Evolutionary conservation across 2,329 filamentous ascomycete genomes (phyloP).

Genomic region (Metarhizium rileyi): DNA sequence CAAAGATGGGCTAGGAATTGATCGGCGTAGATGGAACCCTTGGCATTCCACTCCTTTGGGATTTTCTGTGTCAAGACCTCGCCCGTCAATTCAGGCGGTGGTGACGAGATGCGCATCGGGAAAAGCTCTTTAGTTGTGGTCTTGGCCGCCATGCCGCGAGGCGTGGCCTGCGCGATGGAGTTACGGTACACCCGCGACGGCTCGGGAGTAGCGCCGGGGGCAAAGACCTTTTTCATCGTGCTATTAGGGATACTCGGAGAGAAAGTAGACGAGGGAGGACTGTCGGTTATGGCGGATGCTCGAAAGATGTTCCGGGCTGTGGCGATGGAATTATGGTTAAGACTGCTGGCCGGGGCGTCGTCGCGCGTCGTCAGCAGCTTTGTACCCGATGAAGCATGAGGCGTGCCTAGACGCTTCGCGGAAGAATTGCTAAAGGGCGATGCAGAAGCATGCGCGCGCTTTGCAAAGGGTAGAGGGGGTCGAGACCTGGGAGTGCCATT

Average conservation of each 20-base stretch:
- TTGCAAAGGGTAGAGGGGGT: slow-evolving; percentile 33
- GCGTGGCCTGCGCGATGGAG: slow-evolving; percentile 35
- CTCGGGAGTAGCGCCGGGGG: slow-evolving; percentile 34
- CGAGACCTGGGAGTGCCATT: slow-evolving; percentile 29
- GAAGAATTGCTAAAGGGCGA: slow-evolving; percentile 22
- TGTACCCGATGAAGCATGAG: slow-evolving; percentile 27
- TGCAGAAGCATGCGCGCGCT: slow-evolving; percentile 29
- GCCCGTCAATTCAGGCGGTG: slow-evolving; percentile 45
- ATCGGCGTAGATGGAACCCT: slow-evolving; percentile 49
- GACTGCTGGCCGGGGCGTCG: slow-evolving; percentile 24
- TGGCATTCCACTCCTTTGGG: slow-evolving; percentile 40
- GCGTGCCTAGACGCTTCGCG: slow-evolving; percentile 27
- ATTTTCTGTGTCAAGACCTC: slow-evolving; percentile 44
- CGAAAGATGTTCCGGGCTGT: slow-evolving; percentile 33
- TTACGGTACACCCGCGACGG: slow-evolving; percentile 33
- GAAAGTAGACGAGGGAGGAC: slow-evolving; percentile 26
- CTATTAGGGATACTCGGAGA: slow-evolving; percentile 35
- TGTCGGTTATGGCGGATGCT: slow-evolving; percentile 26
- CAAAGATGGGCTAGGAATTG: slow-evolving; percentile 49
- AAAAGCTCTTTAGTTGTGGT: slow-evolving; percentile 43
- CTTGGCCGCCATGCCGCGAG: slow-evolving; percentile 40
- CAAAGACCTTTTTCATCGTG: slow-evolving; percentile 38
- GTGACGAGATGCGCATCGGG: slow-evolving; percentile 48
- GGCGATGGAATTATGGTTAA: slow-evolving; percentile 26
- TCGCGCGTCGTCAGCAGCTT: slow-evolving; percentile 26